Evolutionary conservation across 2,329 filamentous ascomycete species (phyloP), one percentile per base, ranked within the genome.

Genomic region (Aspergillus tanneri): DNA sequence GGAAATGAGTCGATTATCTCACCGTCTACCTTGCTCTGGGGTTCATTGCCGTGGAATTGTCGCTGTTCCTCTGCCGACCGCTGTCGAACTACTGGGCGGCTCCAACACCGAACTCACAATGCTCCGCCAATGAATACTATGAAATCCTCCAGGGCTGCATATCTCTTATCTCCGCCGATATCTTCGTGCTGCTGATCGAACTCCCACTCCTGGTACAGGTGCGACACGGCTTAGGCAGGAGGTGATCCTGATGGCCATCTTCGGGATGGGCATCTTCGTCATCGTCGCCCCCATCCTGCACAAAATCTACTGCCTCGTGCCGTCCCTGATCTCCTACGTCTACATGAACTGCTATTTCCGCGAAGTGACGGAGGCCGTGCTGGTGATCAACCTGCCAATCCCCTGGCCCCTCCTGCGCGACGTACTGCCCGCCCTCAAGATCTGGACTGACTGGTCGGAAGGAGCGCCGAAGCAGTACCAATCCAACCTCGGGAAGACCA

Each of bases 321-420:
- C 73, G 1, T 53, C 63, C 1, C 55, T 74, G 25, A 67, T 72
- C 35, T 70, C 68, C 30, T 72, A 71, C 49, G 61, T 70, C 46
- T 71, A 74, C 59, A 69, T 76, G 69, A 73, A 72, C 56, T 76
- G 74, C 74, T 76, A 75, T 53, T 72, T 73, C 60, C 69, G 72
- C 10, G 72, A 75, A 64, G 70, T 70, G 5, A 70, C 69, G 1
- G 71, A 72, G 12, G 71, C 70, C 22, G 62, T 75, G 24, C 63
- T 78, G 1, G 76, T 80, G 14, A 77, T 77, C 50, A 79, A 79
- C 48, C 60, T 79, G 1, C 76, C 76, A 0, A 73, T 76, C 34
- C 71, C 77, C 10, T 80, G 77, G 77, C 76, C 76, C 1, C 67
- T 79, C 2, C 59, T 79, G 6, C 68, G 75, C 12, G 73, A 77